Evolutionary conservation across 345 rosid species (phyloP), one percentile per base, ranked within the genome.

Genomic region (Moricandia moricandioides): DNA sequence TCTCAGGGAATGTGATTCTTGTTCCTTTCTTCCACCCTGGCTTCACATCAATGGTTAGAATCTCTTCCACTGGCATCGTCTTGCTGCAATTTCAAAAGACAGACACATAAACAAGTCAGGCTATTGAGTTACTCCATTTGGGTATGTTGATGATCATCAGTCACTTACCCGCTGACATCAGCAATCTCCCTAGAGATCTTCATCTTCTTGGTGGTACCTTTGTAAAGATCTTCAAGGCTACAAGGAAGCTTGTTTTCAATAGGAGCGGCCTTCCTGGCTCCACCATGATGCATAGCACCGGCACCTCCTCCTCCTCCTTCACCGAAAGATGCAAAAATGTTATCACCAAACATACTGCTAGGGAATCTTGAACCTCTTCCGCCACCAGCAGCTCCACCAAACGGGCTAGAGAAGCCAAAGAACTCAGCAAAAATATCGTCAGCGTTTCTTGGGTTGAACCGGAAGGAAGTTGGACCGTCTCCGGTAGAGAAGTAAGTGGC

Each of bases 401-500:
- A 87, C 0, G 92, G 91, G 45, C 83, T 85, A 0, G 89, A 81
- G 73, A 16, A 81, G 3, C 95, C 94, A 29, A 91, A 91, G 81
- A 91, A 89, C 82, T 91, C 92, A 0, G 88, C 80, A 0, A 89
- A 91, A 16, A 89, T 86, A 27, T 91, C 97, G 54, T 91, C 73
- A 0, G 95, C 91, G 34, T 18, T 88, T 67, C 96, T 79, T 0
- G 96, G 91, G 60, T 84, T 89, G 74, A 91, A 91, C 43, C 86
- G 61, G 71, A 83, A 89, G 16, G 88, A 49, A 12, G 93, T 79
- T 24, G 97, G 89, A 31, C 86, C 89, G 33, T 88, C 86, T 3
- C 98, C 93, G 0, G 93, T 81, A 7, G 89, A 83, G 87, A 84
- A 93, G 87, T 86, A 91, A 34, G 93, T 86, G n/a, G 93, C 85